These are phyloP conservation scores for Penicillium arizonense DNA, from an alignment of 495 filamentous ascomycete genomes.

Conservation along the genomic window DNA sequence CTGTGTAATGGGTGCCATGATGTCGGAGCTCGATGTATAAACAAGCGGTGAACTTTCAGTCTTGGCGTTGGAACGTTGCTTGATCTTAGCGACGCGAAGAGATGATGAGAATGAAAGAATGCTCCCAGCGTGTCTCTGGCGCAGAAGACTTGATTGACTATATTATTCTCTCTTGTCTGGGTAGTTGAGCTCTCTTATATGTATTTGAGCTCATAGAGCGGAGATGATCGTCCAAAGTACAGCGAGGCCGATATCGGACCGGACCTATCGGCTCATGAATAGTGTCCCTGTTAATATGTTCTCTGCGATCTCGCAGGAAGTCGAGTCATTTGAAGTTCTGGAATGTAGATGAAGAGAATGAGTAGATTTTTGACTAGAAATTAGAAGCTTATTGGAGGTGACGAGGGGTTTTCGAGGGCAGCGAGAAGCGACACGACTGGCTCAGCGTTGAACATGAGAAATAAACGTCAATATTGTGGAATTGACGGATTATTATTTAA, in stretches of 20 bases:
- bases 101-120: not conserved
- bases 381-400: too few relatives aligned
- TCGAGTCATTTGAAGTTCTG: not conserved
- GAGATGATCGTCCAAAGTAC: not conserved
- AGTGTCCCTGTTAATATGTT: not conserved
- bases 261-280: not conserved
- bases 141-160: too few relatives aligned
- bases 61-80: not conserved
- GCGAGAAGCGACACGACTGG: constrained; percentile 11
- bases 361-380: too few relatives aligned
- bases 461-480: not conserved
- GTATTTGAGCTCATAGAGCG: not conserved
- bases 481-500: too few relatives aligned
- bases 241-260: constrained; percentile 1
- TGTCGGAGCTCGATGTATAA: not conserved
- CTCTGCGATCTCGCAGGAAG: not conserved
- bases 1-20: not conserved
- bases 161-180: too few relatives aligned
- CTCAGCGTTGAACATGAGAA: not conserved
- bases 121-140: not conserved
- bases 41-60: not conserved
- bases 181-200: not conserved
- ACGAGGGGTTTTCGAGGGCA: too few relatives aligned
- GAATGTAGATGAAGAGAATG: not conserved
- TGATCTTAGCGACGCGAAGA: not conserved